A percentile compares a stretch with the other conserved stretches of the same genome.
These are phyloP conservation scores for Ogataea hybrid DNA, from an alignment of 1,139 yeast genomes.

Conservation along the genomic window DNA sequence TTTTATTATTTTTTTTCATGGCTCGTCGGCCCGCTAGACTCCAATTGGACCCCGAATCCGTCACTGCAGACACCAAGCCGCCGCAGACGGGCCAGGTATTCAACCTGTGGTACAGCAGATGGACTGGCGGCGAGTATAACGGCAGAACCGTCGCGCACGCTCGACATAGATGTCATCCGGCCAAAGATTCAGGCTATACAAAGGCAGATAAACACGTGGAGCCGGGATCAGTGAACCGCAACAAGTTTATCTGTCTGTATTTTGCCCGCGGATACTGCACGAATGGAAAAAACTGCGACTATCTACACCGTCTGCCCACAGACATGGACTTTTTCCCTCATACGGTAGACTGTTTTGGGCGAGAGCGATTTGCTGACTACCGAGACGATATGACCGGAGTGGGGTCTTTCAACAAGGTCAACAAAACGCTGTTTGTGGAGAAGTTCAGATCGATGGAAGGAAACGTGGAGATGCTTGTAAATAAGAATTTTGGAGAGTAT, in stretches of 20 bases:
- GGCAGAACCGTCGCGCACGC: constrained; percentile 35
- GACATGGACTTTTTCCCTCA: constrained; percentile 42
- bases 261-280: constrained; percentile 90
- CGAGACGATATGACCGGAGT: constrained; percentile 95
- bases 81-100: constrained; percentile 79
- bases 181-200: constrained; percentile 72
- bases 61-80: constrained; percentile 64
- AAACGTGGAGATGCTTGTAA: constrained; percentile 42
- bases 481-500: constrained; percentile 63
- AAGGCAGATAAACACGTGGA: constrained; percentile 48
- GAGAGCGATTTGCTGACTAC: constrained; percentile 80
- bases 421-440: constrained; percentile 78
- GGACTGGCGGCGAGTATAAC: constrained; percentile 72
- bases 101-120: constrained; percentile 85
- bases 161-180: constrained; percentile 56
- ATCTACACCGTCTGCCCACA: constrained; percentile 73
- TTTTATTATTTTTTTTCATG: neutral
- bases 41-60: constrained; percentile 67
- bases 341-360: constrained; percentile 87
- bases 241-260: constrained; percentile 64
- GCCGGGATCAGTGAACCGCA: constrained; percentile 34
- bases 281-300: constrained; percentile 72
- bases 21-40: constrained; percentile 54
- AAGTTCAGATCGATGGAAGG: constrained; percentile 45
- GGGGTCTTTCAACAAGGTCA: constrained; percentile 72